phyloP scores from a whole-genome alignment of 225 moss, liverwort and hornwort genomes.

The Antitrichia curtipendula region DNA sequence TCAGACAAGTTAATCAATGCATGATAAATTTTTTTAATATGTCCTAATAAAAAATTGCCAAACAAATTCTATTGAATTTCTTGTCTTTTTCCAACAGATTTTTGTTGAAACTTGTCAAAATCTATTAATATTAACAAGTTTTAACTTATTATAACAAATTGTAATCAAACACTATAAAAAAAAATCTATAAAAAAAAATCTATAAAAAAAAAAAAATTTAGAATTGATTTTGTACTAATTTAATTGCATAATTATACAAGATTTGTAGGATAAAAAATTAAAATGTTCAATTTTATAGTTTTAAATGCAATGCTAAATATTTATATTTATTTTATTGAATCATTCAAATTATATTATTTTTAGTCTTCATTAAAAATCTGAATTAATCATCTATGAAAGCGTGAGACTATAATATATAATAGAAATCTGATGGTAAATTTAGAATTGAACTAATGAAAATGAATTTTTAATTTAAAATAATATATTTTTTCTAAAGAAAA shows the following conservation, averaged over 20 bases:
- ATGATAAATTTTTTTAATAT: background rate
- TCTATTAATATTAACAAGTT: background rate
- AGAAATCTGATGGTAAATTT: background rate
- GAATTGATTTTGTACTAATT: background rate
- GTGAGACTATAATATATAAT: background rate
- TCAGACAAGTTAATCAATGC: background rate
- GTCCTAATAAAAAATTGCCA: background rate
- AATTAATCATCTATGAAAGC: too few relatives aligned
- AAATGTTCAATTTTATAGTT: background rate
- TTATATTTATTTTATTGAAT: background rate
- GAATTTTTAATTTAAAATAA: background rate
- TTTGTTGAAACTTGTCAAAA: background rate
- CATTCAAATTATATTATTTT: background rate
- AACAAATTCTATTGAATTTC: background rate
- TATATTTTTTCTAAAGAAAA: background rate
- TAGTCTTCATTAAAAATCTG: background rate
- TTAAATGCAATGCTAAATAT: background rate
- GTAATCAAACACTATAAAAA: background rate
- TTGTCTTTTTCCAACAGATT: background rate
- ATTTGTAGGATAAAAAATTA: background rate
- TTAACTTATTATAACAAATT: background rate
- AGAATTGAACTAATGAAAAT: background rate
- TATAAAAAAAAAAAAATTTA: background rate
- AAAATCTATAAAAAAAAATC: fast-evolving
- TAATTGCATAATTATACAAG: background rate